These are phyloP conservation scores for Sphaerulina vaccinii DNA, from an alignment of 2,329 filamentous ascomycete genomes.

Conservation along the genomic window DNA sequence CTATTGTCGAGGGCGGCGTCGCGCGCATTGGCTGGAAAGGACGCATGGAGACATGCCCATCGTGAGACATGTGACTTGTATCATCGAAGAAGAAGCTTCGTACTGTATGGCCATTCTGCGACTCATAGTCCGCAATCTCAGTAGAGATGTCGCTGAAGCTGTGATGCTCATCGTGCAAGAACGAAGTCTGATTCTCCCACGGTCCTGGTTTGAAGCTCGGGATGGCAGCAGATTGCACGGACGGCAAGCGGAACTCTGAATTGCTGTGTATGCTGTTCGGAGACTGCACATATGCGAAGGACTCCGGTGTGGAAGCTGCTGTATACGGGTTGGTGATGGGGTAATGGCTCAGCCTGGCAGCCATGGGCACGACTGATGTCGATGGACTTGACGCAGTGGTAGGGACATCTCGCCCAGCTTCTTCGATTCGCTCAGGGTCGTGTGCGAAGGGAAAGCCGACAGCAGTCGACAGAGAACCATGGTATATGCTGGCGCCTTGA, in stretches of 20 bases:
- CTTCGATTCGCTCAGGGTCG: neutral
- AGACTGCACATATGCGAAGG: conserved; percentile 21
- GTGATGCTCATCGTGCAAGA: conserved; percentile 55
- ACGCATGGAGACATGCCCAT: conserved; percentile 14
- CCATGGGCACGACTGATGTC: conserved; percentile 22
- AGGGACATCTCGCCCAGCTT: neutral
- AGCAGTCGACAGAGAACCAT: conserved; percentile 28
- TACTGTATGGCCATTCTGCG: conserved; percentile 40
- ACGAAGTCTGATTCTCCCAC: conserved; percentile 39
- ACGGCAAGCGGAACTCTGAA: conserved; percentile 16
- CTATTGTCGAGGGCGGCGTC: conserved; percentile 43
- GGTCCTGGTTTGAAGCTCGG: conserved; percentile 24
- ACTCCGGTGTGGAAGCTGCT: conserved; percentile 20
- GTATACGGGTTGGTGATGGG: conserved; percentile 23
- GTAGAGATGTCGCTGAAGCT: conserved; percentile 57
- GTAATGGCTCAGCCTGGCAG: conserved; percentile 15
- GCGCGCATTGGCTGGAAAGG: conserved; percentile 18
- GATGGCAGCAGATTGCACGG: conserved; percentile 10
- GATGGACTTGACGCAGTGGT: conserved; percentile 18
- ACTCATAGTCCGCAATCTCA: conserved; percentile 51
- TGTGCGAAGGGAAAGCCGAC: conserved; percentile 5
- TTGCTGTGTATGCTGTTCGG: conserved; percentile 23
- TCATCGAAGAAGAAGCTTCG: conserved; percentile 53
- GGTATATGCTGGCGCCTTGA: conserved; percentile 38
- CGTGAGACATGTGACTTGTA: conserved; percentile 40